A percentile compares a stretch with the other conserved stretches of the same genome.
phyloP scores from a whole-genome alignment of 495 filamentous ascomycete genomes.

The Penicillium parvum region DNA sequence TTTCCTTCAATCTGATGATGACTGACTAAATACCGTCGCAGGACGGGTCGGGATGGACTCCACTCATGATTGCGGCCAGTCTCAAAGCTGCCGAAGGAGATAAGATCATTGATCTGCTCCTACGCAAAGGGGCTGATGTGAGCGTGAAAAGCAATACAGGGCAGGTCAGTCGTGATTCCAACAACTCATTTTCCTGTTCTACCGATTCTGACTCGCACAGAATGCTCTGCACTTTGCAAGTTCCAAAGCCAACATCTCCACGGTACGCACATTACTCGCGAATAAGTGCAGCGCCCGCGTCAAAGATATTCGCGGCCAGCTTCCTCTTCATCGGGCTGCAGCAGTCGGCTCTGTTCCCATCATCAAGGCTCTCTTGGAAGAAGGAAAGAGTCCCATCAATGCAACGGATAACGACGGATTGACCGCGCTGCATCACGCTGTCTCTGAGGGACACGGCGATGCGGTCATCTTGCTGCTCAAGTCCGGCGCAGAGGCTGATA shows the following conservation, averaged over 20 bases:
- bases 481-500: constrained; percentile 78
- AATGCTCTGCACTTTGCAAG: constrained; percentile 89
- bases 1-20: background rate
- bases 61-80: constrained; percentile 87
- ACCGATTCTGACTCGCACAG: constrained; percentile 23
- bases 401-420: constrained; percentile 78
- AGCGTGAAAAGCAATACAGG: constrained; percentile 67
- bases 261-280: constrained; percentile 70
- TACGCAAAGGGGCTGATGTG: constrained; percentile 78
- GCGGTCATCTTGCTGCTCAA: constrained; percentile 77
- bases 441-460: constrained; percentile 91
- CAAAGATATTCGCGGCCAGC: constrained; percentile 79
- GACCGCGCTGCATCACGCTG: constrained; percentile 88
- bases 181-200: no score
- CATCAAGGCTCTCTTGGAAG: constrained; percentile 71
- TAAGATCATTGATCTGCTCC: constrained; percentile 61
- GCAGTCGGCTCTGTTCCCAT: constrained; percentile 85
- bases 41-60: constrained; percentile 91
- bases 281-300: constrained; percentile 76
- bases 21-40: constrained; percentile 23
- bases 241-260: constrained; percentile 80
- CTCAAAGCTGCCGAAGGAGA: constrained; percentile 59
- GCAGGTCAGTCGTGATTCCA: constrained; percentile 40
- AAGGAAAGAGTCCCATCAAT: constrained; percentile 74
- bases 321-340: constrained; percentile 85